Evolutionary conservation across 192 early-diverging fungal species (phyloP).

Genomic region (Backusella luteola): DNA sequence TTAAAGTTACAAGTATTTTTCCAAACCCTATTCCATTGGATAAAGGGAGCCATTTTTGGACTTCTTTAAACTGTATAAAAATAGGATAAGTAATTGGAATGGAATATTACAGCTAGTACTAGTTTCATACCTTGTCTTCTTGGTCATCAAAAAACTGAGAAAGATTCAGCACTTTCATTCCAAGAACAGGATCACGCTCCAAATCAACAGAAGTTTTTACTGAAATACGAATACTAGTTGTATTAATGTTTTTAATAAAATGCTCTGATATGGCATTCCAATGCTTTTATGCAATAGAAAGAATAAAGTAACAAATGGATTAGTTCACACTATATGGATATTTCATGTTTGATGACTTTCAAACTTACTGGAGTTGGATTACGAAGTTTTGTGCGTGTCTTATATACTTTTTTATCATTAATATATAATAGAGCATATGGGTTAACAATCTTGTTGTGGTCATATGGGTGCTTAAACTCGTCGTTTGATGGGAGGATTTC

Average conservation of each 20-base stretch:
- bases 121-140: conserved; percentile 3
- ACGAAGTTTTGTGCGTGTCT: conserved; percentile 10
- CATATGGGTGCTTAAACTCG: conserved; percentile 25
- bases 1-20: conserved; percentile 21
- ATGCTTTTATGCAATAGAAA: conserved; percentile 6
- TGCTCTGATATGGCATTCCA: conserved; percentile 32
- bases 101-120: background rate
- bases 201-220: conserved; percentile 26
- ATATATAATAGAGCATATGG: conserved; percentile 31
- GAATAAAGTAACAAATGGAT: background rate
- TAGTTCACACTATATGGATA: background rate
- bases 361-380: conserved; percentile 25
- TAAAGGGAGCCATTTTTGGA: conserved; percentile 23
- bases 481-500: conserved; percentile 2
- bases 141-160: conserved; percentile 17
- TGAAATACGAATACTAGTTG: conserved; percentile 13
- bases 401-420: conserved; percentile 27
- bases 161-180: conserved; percentile 14
- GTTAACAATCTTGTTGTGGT: conserved; percentile 11
- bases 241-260: conserved; percentile 13
- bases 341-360: background rate
- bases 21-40: conserved; percentile 31
- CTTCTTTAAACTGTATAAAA: conserved; percentile 13
- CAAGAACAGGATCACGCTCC: conserved; percentile 25
- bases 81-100: background rate